Evolutionary conservation across 495 filamentous ascomycete genomes (phyloP), one percentile per base, ranked within the genome.

Genomic region (Diplogelasinospora grovesii): DNA sequence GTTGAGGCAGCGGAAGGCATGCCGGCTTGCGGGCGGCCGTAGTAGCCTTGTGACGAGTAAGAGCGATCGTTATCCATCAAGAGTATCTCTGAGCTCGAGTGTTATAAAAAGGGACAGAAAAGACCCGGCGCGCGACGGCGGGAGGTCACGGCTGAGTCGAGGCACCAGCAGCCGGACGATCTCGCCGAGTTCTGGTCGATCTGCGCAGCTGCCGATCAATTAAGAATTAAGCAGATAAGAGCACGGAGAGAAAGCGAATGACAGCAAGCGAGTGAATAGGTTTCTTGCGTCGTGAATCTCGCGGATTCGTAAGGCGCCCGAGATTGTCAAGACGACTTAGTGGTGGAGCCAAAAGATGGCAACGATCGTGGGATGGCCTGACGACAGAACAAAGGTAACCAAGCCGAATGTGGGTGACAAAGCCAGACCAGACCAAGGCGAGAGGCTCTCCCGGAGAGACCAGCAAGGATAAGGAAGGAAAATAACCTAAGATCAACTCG

Each of bases 1-100:
- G 59, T 60, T 3, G 63, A 62, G 38, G 42, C 47, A 22, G 26
- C 34, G n/a, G 41, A 45, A 10, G 33, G 16, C 34, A 43, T 43
- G 30, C 22, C 41, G 20, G 31, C 23, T 19, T 35, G 15, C 6
- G 30, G 41, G 41, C 41, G 41, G 22, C 41, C 32, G 31, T 36
- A 43, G 32, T 43, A 28, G 31, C 41, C 41, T 22, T 43, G 31
- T 20, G 31, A 25, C 0, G 41, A 36, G 23, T 43, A 36, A 9
- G 39, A 34, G 1, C 25, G 27, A 1, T 42, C 39, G 39, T 26
- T 10, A 22, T 42, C 39, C 39, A 42, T 42, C 8, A 14, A 15
- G 23, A 13, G 5, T 14, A 15, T 31, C 28, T 6, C 15, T 8
- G 14, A 16, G 14, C 15, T 3, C 13, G 11, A 33, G 14, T 14